Evolutionary conservation across 2,329 filamentous ascomycete species (phyloP).

Genomic region (Lasiodiplodia theobromae): DNA sequence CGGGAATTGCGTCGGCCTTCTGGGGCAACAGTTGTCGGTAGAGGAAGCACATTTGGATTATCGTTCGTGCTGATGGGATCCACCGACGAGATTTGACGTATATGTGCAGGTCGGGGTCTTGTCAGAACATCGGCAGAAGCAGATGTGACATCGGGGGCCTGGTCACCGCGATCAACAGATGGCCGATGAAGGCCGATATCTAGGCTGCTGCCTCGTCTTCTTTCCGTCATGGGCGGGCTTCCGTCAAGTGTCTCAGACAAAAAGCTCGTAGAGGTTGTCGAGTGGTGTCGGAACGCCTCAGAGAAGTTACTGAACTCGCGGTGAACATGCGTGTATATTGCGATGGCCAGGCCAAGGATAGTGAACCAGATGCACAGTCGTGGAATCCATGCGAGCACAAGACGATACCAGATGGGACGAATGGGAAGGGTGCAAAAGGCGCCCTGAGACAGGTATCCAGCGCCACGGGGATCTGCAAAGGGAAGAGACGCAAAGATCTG

Average conservation of each 20-base stretch:
- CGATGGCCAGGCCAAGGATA: conserved; percentile 70
- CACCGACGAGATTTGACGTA: background rate
- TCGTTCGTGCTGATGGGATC: background rate
- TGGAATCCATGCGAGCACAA: conserved; percentile 75
- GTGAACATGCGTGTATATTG: conserved; percentile 69
- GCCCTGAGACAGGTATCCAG: conserved; percentile 66
- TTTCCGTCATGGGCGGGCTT: background rate
- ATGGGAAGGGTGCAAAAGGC: conserved; percentile 75
- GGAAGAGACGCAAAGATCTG: conserved; percentile 67
- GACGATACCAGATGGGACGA: conserved; percentile 71
- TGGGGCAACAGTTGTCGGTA: background rate
- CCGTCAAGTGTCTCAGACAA: background rate
- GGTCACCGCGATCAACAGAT: background rate
- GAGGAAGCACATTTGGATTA: background rate
- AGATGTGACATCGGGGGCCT: background rate
- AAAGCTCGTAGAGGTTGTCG: conserved; percentile 1
- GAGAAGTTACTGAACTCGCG: conserved; percentile 22
- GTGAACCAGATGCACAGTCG: conserved; percentile 71
- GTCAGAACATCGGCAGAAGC: background rate
- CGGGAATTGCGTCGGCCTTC: conserved; percentile 17
- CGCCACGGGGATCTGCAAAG: conserved; percentile 61
- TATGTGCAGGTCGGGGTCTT: background rate
- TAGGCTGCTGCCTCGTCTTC: background rate
- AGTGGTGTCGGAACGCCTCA: conserved; percentile 6
- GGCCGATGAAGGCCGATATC: background rate